phyloP scores from a whole-genome alignment of 768 basidiomycete genomes.

The Tricholoma bakamatsutake region DNA sequence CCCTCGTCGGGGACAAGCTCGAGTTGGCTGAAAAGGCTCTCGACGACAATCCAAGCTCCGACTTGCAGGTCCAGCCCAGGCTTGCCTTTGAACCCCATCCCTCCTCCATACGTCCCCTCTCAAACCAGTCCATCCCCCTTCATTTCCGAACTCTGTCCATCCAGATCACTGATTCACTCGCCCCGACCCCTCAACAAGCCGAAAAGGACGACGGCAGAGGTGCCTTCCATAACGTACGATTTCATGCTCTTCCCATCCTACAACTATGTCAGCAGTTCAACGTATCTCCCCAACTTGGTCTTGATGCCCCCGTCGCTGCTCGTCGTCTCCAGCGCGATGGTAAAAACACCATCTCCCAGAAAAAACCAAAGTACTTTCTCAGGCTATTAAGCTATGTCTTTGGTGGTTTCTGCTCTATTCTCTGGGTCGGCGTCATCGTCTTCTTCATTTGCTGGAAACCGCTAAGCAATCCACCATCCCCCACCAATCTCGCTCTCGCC shows the following conservation, averaged over 20 bases:
- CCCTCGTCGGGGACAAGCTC: no score
- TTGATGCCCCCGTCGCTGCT: constrained; percentile 8
- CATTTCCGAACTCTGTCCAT: constrained; percentile 17
- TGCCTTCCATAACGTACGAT: constrained; percentile 11
- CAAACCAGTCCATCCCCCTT: constrained; percentile 12
- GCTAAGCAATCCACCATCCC: constrained; percentile 7
- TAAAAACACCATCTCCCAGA: constrained; percentile 12
- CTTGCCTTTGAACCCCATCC: neutral
- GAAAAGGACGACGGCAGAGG: constrained; percentile 1
- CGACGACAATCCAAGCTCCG: neutral
- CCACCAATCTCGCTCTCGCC: constrained; percentile 15
- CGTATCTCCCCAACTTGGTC: constrained; percentile 7
- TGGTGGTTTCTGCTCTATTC: constrained; percentile 17
- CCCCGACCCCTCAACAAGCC: constrained; percentile 7
- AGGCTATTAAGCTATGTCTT: constrained; percentile 12
- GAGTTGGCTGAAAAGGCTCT: neutral
- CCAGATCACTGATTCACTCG: constrained; percentile 14
- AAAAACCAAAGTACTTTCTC: constrained; percentile 12
- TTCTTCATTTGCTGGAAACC: constrained; percentile 15
- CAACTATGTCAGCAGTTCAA: constrained; percentile 13
- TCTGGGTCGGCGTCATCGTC: constrained; percentile 14
- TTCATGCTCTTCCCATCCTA: constrained; percentile 7
- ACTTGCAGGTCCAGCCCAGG: neutral
- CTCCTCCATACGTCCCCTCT: neutral
- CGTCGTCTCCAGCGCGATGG: constrained; percentile 15